phyloP scores from a whole-genome alignment of 805 yeast genomes.

The Suhomyces kilbournensis region DNA sequence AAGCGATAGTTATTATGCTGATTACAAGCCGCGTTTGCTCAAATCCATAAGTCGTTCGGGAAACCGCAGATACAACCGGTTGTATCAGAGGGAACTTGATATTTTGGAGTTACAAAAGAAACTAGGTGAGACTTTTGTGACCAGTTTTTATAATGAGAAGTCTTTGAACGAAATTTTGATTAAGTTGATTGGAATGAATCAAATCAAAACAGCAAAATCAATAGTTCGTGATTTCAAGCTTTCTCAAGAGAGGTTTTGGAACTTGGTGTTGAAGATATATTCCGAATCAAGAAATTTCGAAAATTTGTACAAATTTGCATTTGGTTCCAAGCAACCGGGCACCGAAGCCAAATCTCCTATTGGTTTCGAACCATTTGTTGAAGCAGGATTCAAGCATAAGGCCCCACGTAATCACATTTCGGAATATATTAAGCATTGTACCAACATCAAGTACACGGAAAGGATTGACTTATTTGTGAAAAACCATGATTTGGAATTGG shows the following conservation, averaged over 20 bases:
- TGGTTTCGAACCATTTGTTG: slow-evolving; percentile 64
- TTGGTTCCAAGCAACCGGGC: slow-evolving; percentile 40
- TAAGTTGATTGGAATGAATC: slow-evolving; percentile 39
- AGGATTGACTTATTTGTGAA: slow-evolving; percentile 49
- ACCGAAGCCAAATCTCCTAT: slow-evolving; percentile 59
- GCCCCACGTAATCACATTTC: slow-evolving; percentile 62
- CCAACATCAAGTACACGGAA: slow-evolving; percentile 41
- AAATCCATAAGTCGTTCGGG: slow-evolving; percentile 19
- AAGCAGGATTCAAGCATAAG: slow-evolving; percentile 45
- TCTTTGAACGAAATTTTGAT: slow-evolving; percentile 25
- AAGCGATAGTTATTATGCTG: slow-evolving; percentile 18
- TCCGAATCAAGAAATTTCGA: slow-evolving; percentile 51
- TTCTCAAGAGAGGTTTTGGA: slow-evolving; percentile 54
- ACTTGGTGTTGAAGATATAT: slow-evolving; percentile 48
- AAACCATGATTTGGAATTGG: slow-evolving; percentile 50
- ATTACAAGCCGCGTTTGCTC: slow-evolving; percentile 22
- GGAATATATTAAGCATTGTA: slow-evolving; percentile 54
- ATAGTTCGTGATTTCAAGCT: slow-evolving; percentile 54
- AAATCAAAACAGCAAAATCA: slow-evolving; percentile 47
- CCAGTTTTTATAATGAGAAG: slow-evolving; percentile 24
- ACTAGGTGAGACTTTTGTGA: slow-evolving; percentile 33
- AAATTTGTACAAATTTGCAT: slow-evolving; percentile 42
- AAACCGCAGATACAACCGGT: slow-evolving; percentile 17
- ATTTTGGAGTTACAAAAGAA: slow-evolving; percentile 31
- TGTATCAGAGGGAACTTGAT: slow-evolving; percentile 28